These are phyloP conservation scores for Trametes villosa DNA, from an alignment of 768 basidiomycete genomes.

Conservation along the genomic window DNA sequence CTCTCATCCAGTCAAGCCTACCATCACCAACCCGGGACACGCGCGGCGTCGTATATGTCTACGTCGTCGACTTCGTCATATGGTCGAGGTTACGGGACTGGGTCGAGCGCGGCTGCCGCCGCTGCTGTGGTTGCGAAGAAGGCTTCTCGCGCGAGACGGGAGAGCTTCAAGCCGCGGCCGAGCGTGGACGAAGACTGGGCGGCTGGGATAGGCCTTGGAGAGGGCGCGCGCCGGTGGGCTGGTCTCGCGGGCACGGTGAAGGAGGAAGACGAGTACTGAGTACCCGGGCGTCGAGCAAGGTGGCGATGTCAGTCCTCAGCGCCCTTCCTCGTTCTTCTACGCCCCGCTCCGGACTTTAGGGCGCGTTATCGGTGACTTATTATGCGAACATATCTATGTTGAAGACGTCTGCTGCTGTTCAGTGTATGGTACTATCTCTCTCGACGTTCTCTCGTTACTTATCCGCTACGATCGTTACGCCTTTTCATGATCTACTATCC, in stretches of 20 bases:
- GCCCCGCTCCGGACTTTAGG: background rate
- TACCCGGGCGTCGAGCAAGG: background rate
- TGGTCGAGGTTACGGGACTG: slow-evolving; percentile 13
- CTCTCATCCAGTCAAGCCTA: slow-evolving; percentile 30
- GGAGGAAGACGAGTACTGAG: slow-evolving; percentile 38
- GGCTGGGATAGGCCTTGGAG: slow-evolving; percentile 5
- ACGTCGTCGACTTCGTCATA: slow-evolving; percentile 26
- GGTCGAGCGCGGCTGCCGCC: slow-evolving; percentile 13
- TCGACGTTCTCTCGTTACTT: slow-evolving; percentile 3
- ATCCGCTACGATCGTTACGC: slow-evolving; percentile 12
- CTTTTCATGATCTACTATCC: background rate
- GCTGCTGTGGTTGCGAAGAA: slow-evolving; percentile 46
- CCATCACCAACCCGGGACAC: slow-evolving; percentile 11
- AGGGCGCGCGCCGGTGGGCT: slow-evolving; percentile 28
- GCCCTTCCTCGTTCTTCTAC: background rate
- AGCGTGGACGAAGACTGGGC: slow-evolving; percentile 57
- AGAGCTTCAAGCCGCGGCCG: slow-evolving; percentile 84
- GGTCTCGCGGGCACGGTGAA: slow-evolving; percentile 36
- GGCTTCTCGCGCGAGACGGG: slow-evolving; percentile 58
- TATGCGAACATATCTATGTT: slow-evolving; percentile 21
- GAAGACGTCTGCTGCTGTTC: slow-evolving; percentile 2
- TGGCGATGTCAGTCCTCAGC: background rate
- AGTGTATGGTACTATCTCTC: slow-evolving; percentile 1
- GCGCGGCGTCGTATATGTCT: slow-evolving; percentile 26
- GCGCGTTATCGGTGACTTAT: background rate